A percentile compares a stretch with the other conserved stretches of the same genome.
phyloP scores from a whole-genome alignment of 495 filamentous ascomycete genomes.

The Aspergillus ellipticus region DNA sequence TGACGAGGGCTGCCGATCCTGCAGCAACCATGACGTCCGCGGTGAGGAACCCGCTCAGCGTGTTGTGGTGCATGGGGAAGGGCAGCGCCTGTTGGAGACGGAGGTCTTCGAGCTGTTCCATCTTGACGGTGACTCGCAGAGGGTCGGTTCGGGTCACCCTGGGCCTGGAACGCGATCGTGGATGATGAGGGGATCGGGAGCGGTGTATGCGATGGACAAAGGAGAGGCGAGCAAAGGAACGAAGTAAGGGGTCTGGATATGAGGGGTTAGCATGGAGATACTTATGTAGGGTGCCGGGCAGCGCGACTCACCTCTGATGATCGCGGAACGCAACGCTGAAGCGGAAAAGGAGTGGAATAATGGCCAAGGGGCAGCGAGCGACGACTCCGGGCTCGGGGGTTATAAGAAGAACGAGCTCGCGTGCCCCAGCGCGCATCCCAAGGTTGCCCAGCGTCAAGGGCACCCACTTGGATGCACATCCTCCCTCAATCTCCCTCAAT shows the following conservation, averaged over 20 bases:
- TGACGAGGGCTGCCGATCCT: conserved; percentile 36
- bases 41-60: conserved; percentile 29
- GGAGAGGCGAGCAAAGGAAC: not conserved
- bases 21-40: conserved; percentile 36
- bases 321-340: conserved; percentile 1
- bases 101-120: conserved; percentile 12
- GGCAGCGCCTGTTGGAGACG: conserved; percentile 22
- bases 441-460: too few species aligned
- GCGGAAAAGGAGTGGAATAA: not conserved
- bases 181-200: not conserved
- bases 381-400: not conserved
- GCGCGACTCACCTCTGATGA: not conserved
- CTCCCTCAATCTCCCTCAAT: too few species aligned
- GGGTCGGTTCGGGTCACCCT: not conserved
- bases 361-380: not conserved
- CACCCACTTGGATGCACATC: too few species aligned
- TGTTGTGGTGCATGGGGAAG: conserved; percentile 27
- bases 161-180: not conserved
- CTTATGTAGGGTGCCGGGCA: too few species aligned
- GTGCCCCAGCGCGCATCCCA: too few species aligned
- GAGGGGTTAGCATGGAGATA: not conserved
- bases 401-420: not conserved
- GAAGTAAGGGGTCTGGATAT: not conserved
- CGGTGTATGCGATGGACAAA: not conserved
- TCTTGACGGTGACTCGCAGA: not conserved